These are phyloP conservation scores for Microbotryum scabiosae DNA, from an alignment of 1,284 basidiomycete genomes.

Conservation along the genomic window DNA sequence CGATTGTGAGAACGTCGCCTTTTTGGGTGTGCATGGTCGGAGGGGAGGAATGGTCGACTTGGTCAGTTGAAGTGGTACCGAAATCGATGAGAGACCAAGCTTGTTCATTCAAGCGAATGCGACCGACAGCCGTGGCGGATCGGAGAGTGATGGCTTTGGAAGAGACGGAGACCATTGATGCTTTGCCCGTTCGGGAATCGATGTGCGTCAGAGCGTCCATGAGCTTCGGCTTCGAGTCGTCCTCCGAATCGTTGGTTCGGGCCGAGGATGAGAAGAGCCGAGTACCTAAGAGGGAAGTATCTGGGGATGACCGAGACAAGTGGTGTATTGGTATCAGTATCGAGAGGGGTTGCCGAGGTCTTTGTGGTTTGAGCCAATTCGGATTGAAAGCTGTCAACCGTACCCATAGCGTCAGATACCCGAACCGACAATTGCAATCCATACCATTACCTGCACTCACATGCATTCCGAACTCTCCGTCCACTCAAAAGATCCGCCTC, in stretches of 20 bases:
- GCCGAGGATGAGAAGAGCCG: neutral
- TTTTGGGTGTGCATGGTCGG: slow-evolving; percentile 52
- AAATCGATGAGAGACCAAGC: slow-evolving; percentile 56
- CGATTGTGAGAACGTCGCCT: slow-evolving; percentile 66
- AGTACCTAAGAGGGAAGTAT: neutral
- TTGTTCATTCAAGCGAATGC: slow-evolving; percentile 58
- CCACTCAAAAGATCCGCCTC: no score
- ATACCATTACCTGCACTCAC: no score
- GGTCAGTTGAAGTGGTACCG: slow-evolving; percentile 1
- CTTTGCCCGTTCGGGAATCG: slow-evolving; percentile 53
- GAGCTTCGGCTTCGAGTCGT: neutral
- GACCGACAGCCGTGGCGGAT: slow-evolving; percentile 63
- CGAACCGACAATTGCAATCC: no score
- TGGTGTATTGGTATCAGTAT: neutral
- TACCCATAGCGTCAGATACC: no score
- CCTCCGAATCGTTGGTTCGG: no score
- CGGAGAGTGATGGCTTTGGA: slow-evolving; percentile 58
- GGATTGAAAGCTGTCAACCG: neutral
- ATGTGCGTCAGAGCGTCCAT: slow-evolving; percentile 54
- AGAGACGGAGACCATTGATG: slow-evolving; percentile 72
- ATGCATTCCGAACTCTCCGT: neutral
- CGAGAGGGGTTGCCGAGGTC: neutral
- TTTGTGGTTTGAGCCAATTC: neutral
- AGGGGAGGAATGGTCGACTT: slow-evolving; percentile 17
- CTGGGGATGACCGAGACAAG: neutral